Conservation (phyloP, 1,284 basidiomycete species). For the Grifola frondosa region DNA sequence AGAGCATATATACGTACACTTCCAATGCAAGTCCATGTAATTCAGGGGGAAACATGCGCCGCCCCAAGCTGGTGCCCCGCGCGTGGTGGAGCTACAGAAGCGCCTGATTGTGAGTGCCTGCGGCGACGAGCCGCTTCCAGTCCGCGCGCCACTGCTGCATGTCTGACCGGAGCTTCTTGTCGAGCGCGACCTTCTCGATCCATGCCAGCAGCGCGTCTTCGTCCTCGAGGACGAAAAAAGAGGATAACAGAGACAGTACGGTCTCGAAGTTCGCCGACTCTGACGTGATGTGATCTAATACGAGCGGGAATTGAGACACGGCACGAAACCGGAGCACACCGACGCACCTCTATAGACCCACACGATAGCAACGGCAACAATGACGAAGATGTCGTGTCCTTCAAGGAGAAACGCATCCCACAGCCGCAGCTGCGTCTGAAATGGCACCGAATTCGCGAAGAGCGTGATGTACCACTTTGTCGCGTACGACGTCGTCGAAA, state of each 20-base stretch:
- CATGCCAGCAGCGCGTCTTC: slow-evolving; percentile 80
- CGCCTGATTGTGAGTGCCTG: slow-evolving; percentile 63
- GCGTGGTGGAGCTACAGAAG: slow-evolving; percentile 48
- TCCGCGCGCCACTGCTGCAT: slow-evolving; percentile 73
- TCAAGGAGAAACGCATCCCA: slow-evolving; percentile 95
- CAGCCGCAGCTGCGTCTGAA: slow-evolving; percentile 89
- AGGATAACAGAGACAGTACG: slow-evolving; percentile 83
- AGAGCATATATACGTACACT: neutral
- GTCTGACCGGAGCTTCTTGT: slow-evolving; percentile 66
- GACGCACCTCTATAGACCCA: slow-evolving; percentile 83
- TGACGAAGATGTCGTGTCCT: slow-evolving; percentile 86
- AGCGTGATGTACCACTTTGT: slow-evolving; percentile 99
- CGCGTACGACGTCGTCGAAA: slow-evolving; percentile 92
- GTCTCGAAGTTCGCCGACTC: slow-evolving; percentile 86
- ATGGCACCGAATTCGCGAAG: slow-evolving; percentile 94
- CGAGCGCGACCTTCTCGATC: slow-evolving; percentile 72
- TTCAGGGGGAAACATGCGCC: neutral
- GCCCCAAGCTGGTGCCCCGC: neutral
- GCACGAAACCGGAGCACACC: slow-evolving; percentile 3
- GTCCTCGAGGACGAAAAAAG: slow-evolving; percentile 89
- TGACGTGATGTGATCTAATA: slow-evolving; percentile 73
- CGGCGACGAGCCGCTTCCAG: slow-evolving; percentile 68
- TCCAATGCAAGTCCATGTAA: slow-evolving; percentile 8
- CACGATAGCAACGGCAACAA: slow-evolving; percentile 83
- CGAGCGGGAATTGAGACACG: slow-evolving; percentile 2